Evolutionary conservation across 208 protist species (phyloP).

Genomic region (Herpetomonas tarakana): DNA sequence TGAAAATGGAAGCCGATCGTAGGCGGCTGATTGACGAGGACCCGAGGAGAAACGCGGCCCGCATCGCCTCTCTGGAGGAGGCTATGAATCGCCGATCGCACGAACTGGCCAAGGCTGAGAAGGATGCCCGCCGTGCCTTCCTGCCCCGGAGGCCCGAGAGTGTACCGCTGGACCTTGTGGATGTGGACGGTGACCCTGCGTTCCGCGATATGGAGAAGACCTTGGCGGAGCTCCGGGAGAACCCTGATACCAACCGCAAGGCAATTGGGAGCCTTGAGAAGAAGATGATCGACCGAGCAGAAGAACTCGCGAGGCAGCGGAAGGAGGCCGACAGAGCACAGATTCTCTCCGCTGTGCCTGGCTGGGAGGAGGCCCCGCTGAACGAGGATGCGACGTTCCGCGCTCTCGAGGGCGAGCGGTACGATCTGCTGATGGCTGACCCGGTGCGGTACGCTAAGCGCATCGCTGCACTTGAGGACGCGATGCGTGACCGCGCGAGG

Average conservation of each 20-base stretch:
- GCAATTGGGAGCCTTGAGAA: conserved; percentile 24
- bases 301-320: conserved; percentile 21
- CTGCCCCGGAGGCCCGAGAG: conserved; percentile 12
- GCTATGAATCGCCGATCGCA: conserved; percentile 20
- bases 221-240: conserved; percentile 6
- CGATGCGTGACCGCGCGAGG: conserved; percentile 12
- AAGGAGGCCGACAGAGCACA: conserved; percentile 17
- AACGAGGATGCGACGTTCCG: conserved; percentile 31
- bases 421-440: conserved; percentile 12
- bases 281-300: conserved; percentile 30
- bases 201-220: neutral
- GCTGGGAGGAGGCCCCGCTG: conserved; percentile 20
- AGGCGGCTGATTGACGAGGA: conserved; percentile 16
- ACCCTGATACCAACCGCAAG: neutral
- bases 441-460: conserved; percentile 11
- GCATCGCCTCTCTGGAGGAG: conserved; percentile 18
- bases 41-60: conserved; percentile 15
- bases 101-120: conserved; percentile 20
- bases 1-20: conserved; percentile 4
- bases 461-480: conserved; percentile 3
- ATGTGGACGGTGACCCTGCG: conserved; percentile 9
- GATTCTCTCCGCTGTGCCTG: conserved; percentile 11
- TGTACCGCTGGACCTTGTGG: conserved; percentile 12
- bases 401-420: conserved; percentile 10
- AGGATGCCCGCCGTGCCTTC: conserved; percentile 14